A percentile compares a stretch with the other conserved stretches of the same genome.
Conservation (phyloP, 2,329 filamentous ascomycete genomes). For the Nectriaceae sp. region DNA sequence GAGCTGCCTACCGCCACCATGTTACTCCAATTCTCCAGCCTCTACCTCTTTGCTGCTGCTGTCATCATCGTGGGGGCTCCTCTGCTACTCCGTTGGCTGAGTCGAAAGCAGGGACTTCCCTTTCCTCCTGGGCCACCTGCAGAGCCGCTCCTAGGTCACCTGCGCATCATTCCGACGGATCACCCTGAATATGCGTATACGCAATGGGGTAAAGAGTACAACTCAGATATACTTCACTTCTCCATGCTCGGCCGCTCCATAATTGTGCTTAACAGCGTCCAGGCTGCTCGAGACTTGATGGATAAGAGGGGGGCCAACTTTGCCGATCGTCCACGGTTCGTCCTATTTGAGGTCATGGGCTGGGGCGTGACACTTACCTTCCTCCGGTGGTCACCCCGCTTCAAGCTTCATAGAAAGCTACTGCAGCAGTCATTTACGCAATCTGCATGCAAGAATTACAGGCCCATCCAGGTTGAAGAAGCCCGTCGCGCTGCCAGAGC, state of each 20-base stretch:
- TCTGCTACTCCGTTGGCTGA: background rate
- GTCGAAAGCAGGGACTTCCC: background rate
- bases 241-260: conserved; percentile 18
- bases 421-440: background rate
- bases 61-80: background rate
- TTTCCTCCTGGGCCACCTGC: conserved; percentile 18
- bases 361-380: background rate
- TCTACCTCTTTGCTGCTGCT: background rate
- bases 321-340: background rate
- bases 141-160: conserved; percentile 39
- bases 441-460: background rate
- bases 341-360: conserved; percentile 24
- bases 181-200: conserved; percentile 16
- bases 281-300: background rate
- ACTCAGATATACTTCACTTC: conserved; percentile 33
- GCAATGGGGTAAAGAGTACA: conserved; percentile 4
- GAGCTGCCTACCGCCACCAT: background rate
- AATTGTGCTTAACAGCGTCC: conserved; percentile 1
- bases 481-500: background rate
- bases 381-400: background rate
- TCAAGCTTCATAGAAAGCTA: conserved; percentile 1
- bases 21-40: background rate
- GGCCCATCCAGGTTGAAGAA: background rate
- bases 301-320: background rate
- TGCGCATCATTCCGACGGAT: conserved; percentile 34